Base-by-base conservation (phyloP, 2,329 filamentous ascomycete species). In the Trichophyton rubrum region DNA sequence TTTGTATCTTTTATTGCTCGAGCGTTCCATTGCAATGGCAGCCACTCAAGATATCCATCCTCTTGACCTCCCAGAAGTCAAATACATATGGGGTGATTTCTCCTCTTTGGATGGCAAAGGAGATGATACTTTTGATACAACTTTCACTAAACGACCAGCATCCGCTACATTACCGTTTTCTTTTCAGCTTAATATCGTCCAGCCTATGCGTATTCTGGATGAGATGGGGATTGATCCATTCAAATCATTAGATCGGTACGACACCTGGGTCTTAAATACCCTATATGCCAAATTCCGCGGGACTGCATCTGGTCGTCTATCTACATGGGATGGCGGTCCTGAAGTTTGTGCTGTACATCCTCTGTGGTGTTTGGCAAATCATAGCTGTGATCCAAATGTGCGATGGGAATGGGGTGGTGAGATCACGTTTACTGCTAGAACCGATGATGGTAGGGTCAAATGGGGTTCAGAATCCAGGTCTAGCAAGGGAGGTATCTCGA, bases 291-390 rank as follows among this genome's bases (percentile, higher is more conserved):
- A 97, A 72, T 95, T 96, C 72, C 84, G 93, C 24, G 93, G 90
- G 59, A 96, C 91, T 0, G 93, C 93, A 0, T 95, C 90, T 1
- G 92, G 91, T 3, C 83, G 89, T 43, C 86, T 93, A 66, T 90
- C 83, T 63, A 81, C 80, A 0, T 82, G 82, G 66, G 88, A 92
- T 64, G 89, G 90, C 2, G 84, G 89, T 8, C 92, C 93, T 0
- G 93, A 97, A 68, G 87, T 96, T 3, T 90, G 89, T 30, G 92
- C 92, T 30, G 91, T 97, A 30, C 91, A 97, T 74, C 90, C 92
- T 1, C 84, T 95, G 67, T 99, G 93, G 90, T 97, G 91, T 74
- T 79, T 97, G 33, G 91, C 92, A 30, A 99, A 99, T 69, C 93
- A 99, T 72, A 90, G 90, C 71, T 99, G 93, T 74, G 85, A 96